phyloP scores from a whole-genome alignment of 768 basidiomycete genomes.

The Paxillus ammoniavirescens region DNA sequence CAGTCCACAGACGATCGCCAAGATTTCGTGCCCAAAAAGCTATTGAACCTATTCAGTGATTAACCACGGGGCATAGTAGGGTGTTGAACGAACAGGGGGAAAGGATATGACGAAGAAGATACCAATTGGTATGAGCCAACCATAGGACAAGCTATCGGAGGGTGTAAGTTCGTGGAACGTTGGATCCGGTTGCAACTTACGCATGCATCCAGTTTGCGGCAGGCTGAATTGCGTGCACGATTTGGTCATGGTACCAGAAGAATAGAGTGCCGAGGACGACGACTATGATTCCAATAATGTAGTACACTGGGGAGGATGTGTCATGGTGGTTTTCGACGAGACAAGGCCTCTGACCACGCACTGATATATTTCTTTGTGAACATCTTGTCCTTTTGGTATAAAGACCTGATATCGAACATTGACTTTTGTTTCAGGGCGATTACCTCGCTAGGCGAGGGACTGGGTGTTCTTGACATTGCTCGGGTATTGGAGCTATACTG shows the following conservation, averaged over 20 bases:
- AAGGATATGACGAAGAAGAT: slow-evolving; percentile 84
- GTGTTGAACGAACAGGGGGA: slow-evolving; percentile 56
- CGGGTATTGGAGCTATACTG: slow-evolving; percentile 19
- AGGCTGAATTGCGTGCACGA: slow-evolving; percentile 46
- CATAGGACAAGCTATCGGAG: slow-evolving; percentile 45
- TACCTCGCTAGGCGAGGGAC: slow-evolving; percentile 62
- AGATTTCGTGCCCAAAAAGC: slow-evolving; percentile 91
- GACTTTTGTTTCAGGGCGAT: slow-evolving; percentile 40
- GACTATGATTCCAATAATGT: slow-evolving; percentile 47
- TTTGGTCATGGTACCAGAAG: slow-evolving; percentile 61
- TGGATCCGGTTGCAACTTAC: slow-evolving; percentile 23
- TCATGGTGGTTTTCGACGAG: background rate
- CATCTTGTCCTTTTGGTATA: slow-evolving; percentile 50
- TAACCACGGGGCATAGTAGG: background rate
- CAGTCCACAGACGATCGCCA: slow-evolving; percentile 83
- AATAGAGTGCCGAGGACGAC: slow-evolving; percentile 51
- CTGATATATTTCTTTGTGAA: slow-evolving; percentile 56
- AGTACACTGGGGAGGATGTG: slow-evolving; percentile 37
- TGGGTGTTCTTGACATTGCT: slow-evolving; percentile 45
- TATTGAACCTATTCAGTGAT: slow-evolving; percentile 26
- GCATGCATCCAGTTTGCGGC: slow-evolving; percentile 44
- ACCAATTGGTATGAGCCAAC: slow-evolving; percentile 79
- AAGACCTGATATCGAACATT: slow-evolving; percentile 44
- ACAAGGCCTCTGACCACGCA: slow-evolving; percentile 30
- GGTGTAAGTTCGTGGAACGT: background rate